Evolutionary conservation across 176 grass and related monocot genomes (phyloP).

Genomic region (Lolium rigidum): DNA sequence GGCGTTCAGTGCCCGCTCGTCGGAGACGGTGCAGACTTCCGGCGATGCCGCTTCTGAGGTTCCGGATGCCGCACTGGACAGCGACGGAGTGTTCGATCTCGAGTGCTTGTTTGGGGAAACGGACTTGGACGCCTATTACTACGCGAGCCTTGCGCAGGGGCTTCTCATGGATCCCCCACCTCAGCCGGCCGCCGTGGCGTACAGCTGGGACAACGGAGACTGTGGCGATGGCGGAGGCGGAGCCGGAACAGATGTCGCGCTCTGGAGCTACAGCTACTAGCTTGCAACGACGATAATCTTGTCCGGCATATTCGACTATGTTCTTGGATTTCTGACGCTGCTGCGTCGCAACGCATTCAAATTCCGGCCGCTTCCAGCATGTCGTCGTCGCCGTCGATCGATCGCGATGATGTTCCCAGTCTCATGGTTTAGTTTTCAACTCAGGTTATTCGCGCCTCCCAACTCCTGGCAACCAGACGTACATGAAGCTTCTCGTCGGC

Average conservation of each 20-base stretch:
- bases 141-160: background rate
- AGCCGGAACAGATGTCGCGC: slow-evolving; percentile 12
- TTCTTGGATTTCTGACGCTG: no score
- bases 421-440: background rate
- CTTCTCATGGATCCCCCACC: slow-evolving; percentile 1
- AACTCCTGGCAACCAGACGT: no score
- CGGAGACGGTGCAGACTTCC: background rate
- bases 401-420: background rate
- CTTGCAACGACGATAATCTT: background rate
- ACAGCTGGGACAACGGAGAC: slow-evolving; percentile 26
- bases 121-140: slow-evolving; percentile 1
- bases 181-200: background rate
- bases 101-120: background rate
- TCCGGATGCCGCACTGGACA: background rate
- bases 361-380: background rate
- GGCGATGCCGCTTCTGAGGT: slow-evolving; percentile 9
- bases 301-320: no score
- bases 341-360: no score
- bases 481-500: no score
- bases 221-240: background rate
- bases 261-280: slow-evolving; percentile 34
- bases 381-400: background rate
- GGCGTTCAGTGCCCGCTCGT: background rate
- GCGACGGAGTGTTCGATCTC: background rate
- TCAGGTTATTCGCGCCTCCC: background rate